Evolutionary conservation across 768 basidiomycete species (phyloP), one percentile per base, ranked within the genome.

Genomic region (Naganishia antarctica): DNA sequence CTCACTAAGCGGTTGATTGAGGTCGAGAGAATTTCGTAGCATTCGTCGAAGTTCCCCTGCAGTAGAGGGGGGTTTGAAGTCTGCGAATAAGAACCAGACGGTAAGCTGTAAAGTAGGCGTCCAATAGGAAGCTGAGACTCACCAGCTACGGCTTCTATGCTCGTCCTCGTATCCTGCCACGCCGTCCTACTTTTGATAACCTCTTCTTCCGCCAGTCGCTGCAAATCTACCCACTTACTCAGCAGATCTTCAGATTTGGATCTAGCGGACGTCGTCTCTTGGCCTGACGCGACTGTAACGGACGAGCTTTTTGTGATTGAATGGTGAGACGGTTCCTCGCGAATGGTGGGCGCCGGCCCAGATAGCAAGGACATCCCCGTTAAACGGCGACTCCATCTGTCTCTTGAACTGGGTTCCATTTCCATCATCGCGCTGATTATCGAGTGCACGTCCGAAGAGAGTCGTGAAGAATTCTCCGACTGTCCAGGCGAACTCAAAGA

Each of bases 371-470:
- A 57, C n/a, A 57, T 15, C 4, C 53, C 53, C 23, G 37, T 57
- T n/a, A 40, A 37, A 0, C 37, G 53, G 23, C 53, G 53, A 25
- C 53, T 57, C 53, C 53, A 25, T 57, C 53, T 57, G 6, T 25
- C 21, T 2, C 25, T 40, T 3, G 45, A 3, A 8, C 9, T 5
- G 21, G 41, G 15, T 4, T 49, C 47, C n/a, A 31, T 13, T 11
- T 63, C 62, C 37, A 63, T 16, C 62, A 63, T 63, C 37, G 29
- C 37, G 21, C 62, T 63, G 26, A 63, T 53, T 8, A 53, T 63
- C 8, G 49, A 53, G 13, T 62, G 61, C 16, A 41, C 32, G 46
- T 62, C 61, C 5, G 47, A 49, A 21, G 61, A 62, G 11, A 28
- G 47, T 12, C 37, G 32, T 12, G 46, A 23, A 5, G 61, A 50